Evolutionary conservation across 2,329 filamentous ascomycete genomes (phyloP).

Genomic region (Microsporum canis): DNA sequence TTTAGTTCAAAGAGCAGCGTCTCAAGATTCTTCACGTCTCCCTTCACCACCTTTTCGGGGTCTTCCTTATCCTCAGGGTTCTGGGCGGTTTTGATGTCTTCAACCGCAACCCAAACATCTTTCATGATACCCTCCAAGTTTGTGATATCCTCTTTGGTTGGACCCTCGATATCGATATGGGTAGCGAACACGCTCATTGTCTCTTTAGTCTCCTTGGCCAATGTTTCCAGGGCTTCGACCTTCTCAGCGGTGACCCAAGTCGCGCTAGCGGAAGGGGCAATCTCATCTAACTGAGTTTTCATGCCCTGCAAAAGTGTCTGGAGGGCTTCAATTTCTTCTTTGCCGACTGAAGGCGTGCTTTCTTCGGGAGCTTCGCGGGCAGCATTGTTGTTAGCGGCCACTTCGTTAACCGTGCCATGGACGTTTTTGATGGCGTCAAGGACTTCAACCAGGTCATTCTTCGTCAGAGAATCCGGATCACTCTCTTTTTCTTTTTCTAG

Average conservation of each 20-base stretch:
- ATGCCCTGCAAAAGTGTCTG: conserved; percentile 84
- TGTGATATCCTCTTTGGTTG: conserved; percentile 67
- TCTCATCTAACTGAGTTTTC: conserved; percentile 75
- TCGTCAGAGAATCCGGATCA: conserved; percentile 35
- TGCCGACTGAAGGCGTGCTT: conserved; percentile 48
- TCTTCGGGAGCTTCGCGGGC: conserved; percentile 17
- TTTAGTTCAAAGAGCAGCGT: conserved; percentile 79
- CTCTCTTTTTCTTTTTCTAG: conserved; percentile 22
- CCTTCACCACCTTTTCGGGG: conserved; percentile 60
- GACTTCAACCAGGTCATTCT: conserved; percentile 37
- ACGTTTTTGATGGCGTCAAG: conserved; percentile 40
- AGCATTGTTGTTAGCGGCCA: conserved; percentile 33
- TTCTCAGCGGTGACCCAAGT: conserved; percentile 54
- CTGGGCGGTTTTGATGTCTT: conserved; percentile 50
- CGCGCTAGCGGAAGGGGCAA: conserved; percentile 54
- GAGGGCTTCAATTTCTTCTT: conserved; percentile 81
- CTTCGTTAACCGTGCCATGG: conserved; percentile 47
- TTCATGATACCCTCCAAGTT: conserved; percentile 64
- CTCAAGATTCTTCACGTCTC: conserved; percentile 70
- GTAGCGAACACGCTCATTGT: conserved; percentile 54
- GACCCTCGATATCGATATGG: conserved; percentile 55
- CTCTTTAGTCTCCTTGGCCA: conserved; percentile 66
- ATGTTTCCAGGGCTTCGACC: conserved; percentile 50
- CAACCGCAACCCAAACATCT: conserved; percentile 62
- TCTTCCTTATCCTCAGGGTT: conserved; percentile 36